These are phyloP conservation scores for Colletotrichum limetticola DNA, from an alignment of 2,329 filamentous ascomycete genomes.

Conservation along the genomic window DNA sequence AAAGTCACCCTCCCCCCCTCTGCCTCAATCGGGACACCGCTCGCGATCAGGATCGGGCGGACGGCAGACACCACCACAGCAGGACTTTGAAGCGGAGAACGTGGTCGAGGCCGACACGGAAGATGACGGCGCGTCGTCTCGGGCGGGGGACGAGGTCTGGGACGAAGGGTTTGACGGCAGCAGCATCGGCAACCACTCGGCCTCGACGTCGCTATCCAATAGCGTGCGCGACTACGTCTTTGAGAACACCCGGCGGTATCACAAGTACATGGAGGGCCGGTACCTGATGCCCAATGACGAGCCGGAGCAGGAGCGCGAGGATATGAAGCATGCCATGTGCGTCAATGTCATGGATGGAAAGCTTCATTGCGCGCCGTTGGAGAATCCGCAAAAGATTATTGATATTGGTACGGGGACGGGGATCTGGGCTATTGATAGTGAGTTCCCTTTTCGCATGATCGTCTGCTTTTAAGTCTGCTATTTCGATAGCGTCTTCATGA, in stretches of 20 bases:
- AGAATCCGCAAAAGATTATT: conserved; percentile 52
- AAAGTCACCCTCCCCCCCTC: not conserved
- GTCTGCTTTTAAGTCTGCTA: not conserved
- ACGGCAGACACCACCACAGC: not conserved
- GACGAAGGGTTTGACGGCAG: conserved; percentile 19
- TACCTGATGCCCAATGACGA: conserved; percentile 54
- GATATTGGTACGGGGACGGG: conserved; percentile 57
- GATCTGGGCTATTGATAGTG: conserved; percentile 55
- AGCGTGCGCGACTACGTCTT: conserved; percentile 40
- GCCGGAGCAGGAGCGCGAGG: conserved; percentile 32
- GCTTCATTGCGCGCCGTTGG: conserved; percentile 46
- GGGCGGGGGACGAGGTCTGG: not conserved
- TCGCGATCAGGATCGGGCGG: not conserved
- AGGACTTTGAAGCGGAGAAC: conserved; percentile 11
- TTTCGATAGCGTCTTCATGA: not conserved
- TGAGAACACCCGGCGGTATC: conserved; percentile 52
- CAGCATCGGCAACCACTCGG: conserved; percentile 10
- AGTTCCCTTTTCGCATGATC: conserved; percentile 30
- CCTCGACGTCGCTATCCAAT: conserved; percentile 23
- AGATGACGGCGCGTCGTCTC: conserved; percentile 5
- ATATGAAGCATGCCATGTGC: conserved; percentile 34
- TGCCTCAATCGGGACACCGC: not conserved
- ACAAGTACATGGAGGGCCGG: conserved; percentile 52
- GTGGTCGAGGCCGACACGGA: conserved; percentile 21
- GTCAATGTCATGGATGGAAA: conserved; percentile 49